Percentiles rank a stretch among this genome's conserved stretches.
Conservation (phyloP, 2,329 filamentous ascomycete species). For the Cercospora zeae-maydis region DNA sequence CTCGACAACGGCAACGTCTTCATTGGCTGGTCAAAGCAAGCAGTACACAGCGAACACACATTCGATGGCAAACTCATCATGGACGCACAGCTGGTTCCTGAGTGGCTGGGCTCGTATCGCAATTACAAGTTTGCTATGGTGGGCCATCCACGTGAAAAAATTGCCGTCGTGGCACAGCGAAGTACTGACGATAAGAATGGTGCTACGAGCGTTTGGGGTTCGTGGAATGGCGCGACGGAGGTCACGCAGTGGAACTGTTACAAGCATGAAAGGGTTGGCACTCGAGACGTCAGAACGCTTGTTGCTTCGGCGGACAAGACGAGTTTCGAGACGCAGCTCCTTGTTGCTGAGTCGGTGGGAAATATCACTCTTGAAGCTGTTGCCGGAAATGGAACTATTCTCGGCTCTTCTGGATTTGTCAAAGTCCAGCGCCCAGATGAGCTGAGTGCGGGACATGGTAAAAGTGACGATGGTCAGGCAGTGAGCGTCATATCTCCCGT, state of each 20-base stretch:
- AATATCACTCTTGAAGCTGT: neutral
- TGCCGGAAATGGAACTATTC: neutral
- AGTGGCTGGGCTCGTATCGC: slow-evolving; percentile 47
- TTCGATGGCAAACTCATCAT: slow-evolving; percentile 50
- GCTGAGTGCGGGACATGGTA: neutral
- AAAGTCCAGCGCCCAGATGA: neutral
- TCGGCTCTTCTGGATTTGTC: neutral
- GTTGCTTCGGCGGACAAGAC: neutral
- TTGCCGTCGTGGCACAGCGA: neutral
- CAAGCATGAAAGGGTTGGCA: neutral
- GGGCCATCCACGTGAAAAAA: slow-evolving; percentile 21
- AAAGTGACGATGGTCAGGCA: neutral
- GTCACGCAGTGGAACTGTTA: neutral
- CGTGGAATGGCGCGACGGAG: slow-evolving; percentile 1
- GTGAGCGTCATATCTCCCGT: neutral
- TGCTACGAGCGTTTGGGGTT: neutral
- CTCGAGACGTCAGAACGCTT: neutral
- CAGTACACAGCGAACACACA: slow-evolving; percentile 37
- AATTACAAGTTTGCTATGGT: slow-evolving; percentile 50
- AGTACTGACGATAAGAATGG: neutral
- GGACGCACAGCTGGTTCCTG: slow-evolving; percentile 37
- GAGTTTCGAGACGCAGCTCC: neutral
- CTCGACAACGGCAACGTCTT: slow-evolving; percentile 52
- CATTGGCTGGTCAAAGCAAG: slow-evolving; percentile 46
- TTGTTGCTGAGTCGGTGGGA: neutral